Base-by-base conservation (phyloP, 106 monocot genomes). In the Hemerocallis citrina region DNA sequence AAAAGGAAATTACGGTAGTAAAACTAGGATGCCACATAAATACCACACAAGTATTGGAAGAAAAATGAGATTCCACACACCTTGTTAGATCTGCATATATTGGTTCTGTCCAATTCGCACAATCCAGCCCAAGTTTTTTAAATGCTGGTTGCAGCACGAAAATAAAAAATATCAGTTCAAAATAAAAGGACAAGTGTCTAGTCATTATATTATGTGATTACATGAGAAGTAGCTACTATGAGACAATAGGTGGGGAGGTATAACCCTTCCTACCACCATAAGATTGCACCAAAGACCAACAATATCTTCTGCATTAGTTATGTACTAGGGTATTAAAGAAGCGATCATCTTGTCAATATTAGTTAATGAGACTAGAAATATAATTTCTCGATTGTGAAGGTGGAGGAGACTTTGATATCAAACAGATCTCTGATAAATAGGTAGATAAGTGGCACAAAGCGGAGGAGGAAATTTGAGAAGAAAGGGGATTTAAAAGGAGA, bases 61-160 rank as follows among this genome's bases (percentile, higher is more conserved):
- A 29, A 20, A 31, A 28, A 36, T 7, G 20, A 21, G 15, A 3
- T 10, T 28, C 3, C 16, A 38, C 33, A 16, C 17, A 86, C 86
- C 78, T 87, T 47, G 47, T 49, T 40, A 87, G 59, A 40, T 87
- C 86, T 16, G 41, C 63, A 76, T 79, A 82, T 68, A 87, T 67
- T 29, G 86, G 86, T 67, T 87, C 86, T 29, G 78, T 78, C 86
- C 86, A 87, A 75, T 82, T 87, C n/a, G 86, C 86, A 75, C 82
- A 82, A 70, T 87, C 82, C 62, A 87, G 38, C 16, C 86, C 86
- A 72, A 75, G 81, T 67, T 75, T 87, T 38, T 72, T 70, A 75
- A 87, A 87, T 63, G 86, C 86, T 86, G 49, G 66, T 17, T 47
- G 30, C 34, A 73, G 38, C 35, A 80, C 37, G 43, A 20, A 43